Percentiles rank a stretch among this genome's conserved stretches.
Evolutionary conservation across 257 asterid species (phyloP).

Genomic region (Ophiorrhiza pumila): DNA sequence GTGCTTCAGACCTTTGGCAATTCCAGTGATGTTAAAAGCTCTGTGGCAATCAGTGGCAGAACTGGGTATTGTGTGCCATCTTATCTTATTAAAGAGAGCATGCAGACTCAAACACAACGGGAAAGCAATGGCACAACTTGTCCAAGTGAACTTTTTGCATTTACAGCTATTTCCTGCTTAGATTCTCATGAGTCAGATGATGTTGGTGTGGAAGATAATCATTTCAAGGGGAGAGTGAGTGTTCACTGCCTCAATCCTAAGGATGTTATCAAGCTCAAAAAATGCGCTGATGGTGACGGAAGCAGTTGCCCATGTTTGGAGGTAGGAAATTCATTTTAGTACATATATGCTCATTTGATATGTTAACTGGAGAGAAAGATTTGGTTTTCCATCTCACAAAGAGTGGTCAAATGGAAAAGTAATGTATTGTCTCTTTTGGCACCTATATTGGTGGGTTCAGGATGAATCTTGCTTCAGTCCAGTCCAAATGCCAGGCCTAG

Average conservation of each 20-base stretch:
- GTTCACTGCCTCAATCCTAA: conserved; percentile 64
- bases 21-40: conserved; percentile 28
- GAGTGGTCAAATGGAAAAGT: neutral
- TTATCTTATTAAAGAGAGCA: conserved; percentile 44
- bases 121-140: conserved; percentile 47
- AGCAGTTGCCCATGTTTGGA: conserved; percentile 62
- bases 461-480: conserved; percentile 65
- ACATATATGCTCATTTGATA: neutral
- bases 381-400: neutral
- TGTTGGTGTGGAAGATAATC: conserved; percentile 24
- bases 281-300: conserved; percentile 43
- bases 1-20: conserved; percentile 21
- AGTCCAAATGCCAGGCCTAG: conserved; percentile 51
- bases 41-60: conserved; percentile 17
- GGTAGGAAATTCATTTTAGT: conserved; percentile 36
- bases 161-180: conserved; percentile 48
- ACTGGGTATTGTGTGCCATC: conserved; percentile 73
- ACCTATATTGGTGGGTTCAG: conserved; percentile 35
- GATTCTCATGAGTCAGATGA: conserved; percentile 25
- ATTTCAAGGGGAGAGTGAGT: conserved; percentile 25
- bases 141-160: conserved; percentile 56
- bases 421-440: neutral
- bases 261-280: conserved; percentile 59
- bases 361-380: neutral
- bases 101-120: conserved; percentile 22